Evolutionary conservation across 495 filamentous ascomycete species (phyloP).

Genomic region (Podospora appendiculata): DNA sequence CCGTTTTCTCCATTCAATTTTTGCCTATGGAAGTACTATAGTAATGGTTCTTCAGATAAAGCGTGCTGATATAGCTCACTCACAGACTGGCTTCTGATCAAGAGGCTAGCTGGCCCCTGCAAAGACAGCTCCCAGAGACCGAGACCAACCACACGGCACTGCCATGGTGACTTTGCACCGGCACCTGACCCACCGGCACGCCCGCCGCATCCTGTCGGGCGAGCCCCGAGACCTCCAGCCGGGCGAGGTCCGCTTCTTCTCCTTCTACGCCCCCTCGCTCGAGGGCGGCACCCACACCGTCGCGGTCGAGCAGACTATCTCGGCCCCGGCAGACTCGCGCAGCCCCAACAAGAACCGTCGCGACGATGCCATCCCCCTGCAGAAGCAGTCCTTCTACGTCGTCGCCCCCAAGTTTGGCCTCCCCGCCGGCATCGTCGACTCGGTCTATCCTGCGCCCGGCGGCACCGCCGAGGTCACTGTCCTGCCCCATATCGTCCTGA

Average conservation of each 20-base stretch:
- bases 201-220: not conserved
- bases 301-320: constrained; percentile 12
- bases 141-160: no score
- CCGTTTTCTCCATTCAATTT: no score
- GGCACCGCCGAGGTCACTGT: constrained; percentile 22
- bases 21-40: no score
- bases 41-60: no score
- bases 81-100: no score
- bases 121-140: no score
- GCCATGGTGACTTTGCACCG: not conserved
- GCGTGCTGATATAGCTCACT: no score
- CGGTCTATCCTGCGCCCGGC: constrained; percentile 34
- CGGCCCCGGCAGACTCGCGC: not conserved
- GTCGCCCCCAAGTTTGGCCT: constrained; percentile 26
- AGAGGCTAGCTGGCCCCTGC: no score
- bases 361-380: no score
- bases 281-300: constrained; percentile 17
- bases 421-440: constrained; percentile 21
- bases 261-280: constrained; percentile 24
- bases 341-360: not conserved
- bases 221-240: not conserved
- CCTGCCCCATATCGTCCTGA: constrained; percentile 43
- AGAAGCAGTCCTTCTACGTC: constrained; percentile 23
- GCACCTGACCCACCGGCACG: not conserved
- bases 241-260: constrained; percentile 22